Percentiles rank a stretch among this genome's conserved stretches.
Conservation (phyloP, 257 asterid species). For the Datura wrightii region DNA sequence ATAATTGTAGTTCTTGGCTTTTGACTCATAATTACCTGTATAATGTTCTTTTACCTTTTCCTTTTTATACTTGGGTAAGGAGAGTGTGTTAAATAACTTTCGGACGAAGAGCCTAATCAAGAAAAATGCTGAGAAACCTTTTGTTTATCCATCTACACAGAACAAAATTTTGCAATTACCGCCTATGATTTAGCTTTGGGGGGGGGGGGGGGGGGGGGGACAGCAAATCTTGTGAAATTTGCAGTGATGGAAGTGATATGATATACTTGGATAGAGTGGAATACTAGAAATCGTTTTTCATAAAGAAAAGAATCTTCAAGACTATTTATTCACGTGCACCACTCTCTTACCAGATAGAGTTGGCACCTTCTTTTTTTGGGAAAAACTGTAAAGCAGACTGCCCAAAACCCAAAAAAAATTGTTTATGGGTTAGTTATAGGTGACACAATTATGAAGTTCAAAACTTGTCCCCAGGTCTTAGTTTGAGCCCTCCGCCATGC, state of each 20-base stretch:
- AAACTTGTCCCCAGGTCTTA: background rate
- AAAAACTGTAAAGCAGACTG: background rate
- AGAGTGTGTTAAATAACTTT: background rate
- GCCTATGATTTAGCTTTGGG: background rate
- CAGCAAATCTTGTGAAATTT: conserved; percentile 1
- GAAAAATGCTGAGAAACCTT: background rate
- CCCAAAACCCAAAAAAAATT: background rate
- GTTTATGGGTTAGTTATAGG: conserved; percentile 5
- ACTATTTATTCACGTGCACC: background rate
- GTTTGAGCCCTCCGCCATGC: background rate
- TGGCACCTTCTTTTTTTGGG: background rate
- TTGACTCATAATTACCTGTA: conserved; percentile 9
- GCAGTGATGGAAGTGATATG: background rate
- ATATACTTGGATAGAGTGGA: conserved; percentile 10
- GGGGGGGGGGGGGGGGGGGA: background rate
- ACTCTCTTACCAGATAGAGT: background rate
- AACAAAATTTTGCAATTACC: background rate
- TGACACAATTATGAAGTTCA: background rate
- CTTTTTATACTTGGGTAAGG: conserved; percentile 6
- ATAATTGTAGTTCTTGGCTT: conserved; percentile 25
- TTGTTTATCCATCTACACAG: background rate
- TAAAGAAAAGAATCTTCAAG: background rate
- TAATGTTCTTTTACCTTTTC: conserved; percentile 7
- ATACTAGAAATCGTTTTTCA: background rate
- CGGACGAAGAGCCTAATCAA: conserved; percentile 1